Percentiles rank a stretch among this genome's conserved stretches.
phyloP scores from a whole-genome alignment of 1,284 basidiomycete species.

The Pterulicium gracile region DNA sequence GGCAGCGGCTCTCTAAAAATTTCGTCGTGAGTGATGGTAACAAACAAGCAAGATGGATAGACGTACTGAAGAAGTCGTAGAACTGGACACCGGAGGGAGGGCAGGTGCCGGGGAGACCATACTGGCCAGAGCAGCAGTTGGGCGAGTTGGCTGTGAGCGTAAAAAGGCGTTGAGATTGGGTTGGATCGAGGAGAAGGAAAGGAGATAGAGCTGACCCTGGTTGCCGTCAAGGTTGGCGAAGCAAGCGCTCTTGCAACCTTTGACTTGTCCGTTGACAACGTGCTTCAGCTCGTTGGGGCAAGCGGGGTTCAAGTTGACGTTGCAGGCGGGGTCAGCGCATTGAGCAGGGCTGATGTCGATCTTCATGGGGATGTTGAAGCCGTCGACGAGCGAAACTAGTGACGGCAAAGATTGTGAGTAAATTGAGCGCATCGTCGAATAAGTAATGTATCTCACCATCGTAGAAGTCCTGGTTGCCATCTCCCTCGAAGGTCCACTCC shows the following conservation, averaged over 20 bases:
- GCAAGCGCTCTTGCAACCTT: slow-evolving; percentile 53
- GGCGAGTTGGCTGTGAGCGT: slow-evolving; percentile 35
- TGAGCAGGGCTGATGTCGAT: slow-evolving; percentile 22
- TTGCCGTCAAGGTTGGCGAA: slow-evolving; percentile 40
- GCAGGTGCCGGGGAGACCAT: slow-evolving; percentile 38
- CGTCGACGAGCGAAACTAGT: slow-evolving; percentile 21
- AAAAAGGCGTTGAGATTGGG: neutral
- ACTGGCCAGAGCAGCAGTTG: slow-evolving; percentile 45
- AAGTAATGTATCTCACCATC: slow-evolving; percentile 9
- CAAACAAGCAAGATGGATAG: slow-evolving; percentile 2
- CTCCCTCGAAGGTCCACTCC: slow-evolving; percentile 18
- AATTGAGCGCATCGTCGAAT: slow-evolving; percentile 17
- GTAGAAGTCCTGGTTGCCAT: slow-evolving; percentile 18
- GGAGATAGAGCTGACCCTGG: slow-evolving; percentile 18
- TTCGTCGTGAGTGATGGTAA: neutral
- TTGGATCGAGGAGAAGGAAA: neutral
- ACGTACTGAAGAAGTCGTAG: slow-evolving; percentile 46
- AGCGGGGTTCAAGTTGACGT: slow-evolving; percentile 23
- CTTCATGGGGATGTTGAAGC: slow-evolving; percentile 28
- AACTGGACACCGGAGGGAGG: slow-evolving; percentile 35
- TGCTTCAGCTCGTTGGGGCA: slow-evolving; percentile 31
- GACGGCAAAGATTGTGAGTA: slow-evolving; percentile 12
- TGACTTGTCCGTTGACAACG: slow-evolving; percentile 40
- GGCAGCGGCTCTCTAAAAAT: slow-evolving; percentile 32
- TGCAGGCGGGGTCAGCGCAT: slow-evolving; percentile 24